Percentiles rank a stretch among this genome's conserved stretches.
phyloP scores from a whole-genome alignment of 2,329 filamentous ascomycete genomes.

The Dothidotthia symphoricarpi region DNA sequence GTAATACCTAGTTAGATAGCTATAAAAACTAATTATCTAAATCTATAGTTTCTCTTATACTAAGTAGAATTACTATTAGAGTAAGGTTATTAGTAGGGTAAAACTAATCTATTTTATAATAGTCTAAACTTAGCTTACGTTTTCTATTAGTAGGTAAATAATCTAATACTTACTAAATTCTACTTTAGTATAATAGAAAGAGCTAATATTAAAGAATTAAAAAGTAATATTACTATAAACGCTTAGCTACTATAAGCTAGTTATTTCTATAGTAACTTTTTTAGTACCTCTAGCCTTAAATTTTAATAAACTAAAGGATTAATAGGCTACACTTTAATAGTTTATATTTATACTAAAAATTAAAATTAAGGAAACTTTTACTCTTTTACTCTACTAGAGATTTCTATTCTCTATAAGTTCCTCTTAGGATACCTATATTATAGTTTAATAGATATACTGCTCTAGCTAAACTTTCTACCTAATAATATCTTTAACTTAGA shows the following conservation, averaged over 20 bases:
- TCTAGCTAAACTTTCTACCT: conserved; percentile 43
- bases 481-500: conserved; percentile 43
- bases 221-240: conserved; percentile 34
- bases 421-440: conserved; percentile 34
- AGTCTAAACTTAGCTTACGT: conserved; percentile 43
- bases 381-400: conserved; percentile 43
- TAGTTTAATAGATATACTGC: conserved; percentile 45
- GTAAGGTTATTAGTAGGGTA: conserved; percentile 33
- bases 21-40: conserved; percentile 18
- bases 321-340: too few species aligned
- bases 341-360: too few species aligned
- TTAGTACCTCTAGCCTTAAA: conserved; percentile 47
- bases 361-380: conserved; percentile 46
- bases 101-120: conserved; percentile 44
- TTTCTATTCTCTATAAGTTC: conserved; percentile 44
- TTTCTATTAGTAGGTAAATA: too few species aligned
- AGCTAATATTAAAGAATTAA: conserved; percentile 37
- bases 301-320: conserved; percentile 45
- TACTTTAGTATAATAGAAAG: conserved; percentile 40
- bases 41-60: conserved; percentile 13
- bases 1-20: conserved; percentile 37
- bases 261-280: conserved; percentile 41
- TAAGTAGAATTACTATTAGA: conserved; percentile 20
- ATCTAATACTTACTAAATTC: conserved; percentile 18
- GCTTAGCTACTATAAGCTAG: conserved; percentile 34